Evolutionary conservation across 495 filamentous ascomycete genomes (phyloP), one percentile per base, ranked within the genome.

Genomic region (Barbatosphaeria neglecta): DNA sequence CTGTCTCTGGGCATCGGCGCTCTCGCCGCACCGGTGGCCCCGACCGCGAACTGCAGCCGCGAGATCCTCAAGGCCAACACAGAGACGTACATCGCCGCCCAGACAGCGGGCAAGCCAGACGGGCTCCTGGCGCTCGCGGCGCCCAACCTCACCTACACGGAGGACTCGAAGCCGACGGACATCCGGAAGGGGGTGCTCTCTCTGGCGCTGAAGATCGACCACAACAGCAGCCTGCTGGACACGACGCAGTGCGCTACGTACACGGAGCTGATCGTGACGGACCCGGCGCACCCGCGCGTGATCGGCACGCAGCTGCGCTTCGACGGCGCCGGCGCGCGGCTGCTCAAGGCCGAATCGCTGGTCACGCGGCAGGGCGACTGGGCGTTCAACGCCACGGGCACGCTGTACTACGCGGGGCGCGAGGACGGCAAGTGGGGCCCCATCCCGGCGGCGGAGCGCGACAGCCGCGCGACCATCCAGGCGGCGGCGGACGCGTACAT

Each of bases 371-470:
- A 59, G 11, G 66, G 65, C 39, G 62, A 69, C 50, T 74, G 72
- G 71, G 57, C 69, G 11, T 75, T 75, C 60, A 70, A 75, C 51
- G 71, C 72, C 1, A 66, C 65, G 13, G 62, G 64, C n/a, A 75
- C 73, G 15, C 65, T 70, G 33, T 46, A 60, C 16, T 73, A 65
- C 58, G 65, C 70, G 5, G 48, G 53, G 13, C 41, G 55, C 3
- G 67, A 72, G 52, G 53, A 60, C 33, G 55, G 57, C 16, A 55
- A 42, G 8, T 76, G 72, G 73, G 55, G 54, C 22, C 45, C 59
- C 22, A 74, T 76, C 49, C 68, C 73, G 4, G 64, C 49, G 22
- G 62, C 47, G 10, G 46, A 66, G 48, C 63, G 64, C 13, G 68
- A 73, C 48, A 50, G 59, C 18, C 59, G 71, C 11, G 68, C 50